Evolutionary conservation across 257 asterid genomes (phyloP), one percentile per base, ranked within the genome.

Genomic region (Solanum microdontum): DNA sequence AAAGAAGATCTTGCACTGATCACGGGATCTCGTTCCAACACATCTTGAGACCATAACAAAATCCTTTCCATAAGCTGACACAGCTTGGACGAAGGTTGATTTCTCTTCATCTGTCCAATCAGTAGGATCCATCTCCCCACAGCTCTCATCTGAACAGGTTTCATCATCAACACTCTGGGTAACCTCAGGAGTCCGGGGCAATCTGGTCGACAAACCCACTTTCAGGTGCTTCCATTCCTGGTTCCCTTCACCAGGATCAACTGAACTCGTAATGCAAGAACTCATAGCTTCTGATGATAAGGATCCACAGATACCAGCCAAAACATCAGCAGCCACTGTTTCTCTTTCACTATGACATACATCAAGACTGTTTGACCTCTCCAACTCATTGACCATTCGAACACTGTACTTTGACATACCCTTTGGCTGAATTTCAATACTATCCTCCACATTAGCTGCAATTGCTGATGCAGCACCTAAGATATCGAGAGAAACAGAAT

Each of bases 61-160:
- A 90, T 97, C 98, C 88, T 91, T 96, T 85, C 99, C 99, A 88
- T 88, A 92, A 77, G 94, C 89, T 37, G 98, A 94, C 69, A 95
- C 92, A 2, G 98, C 98, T 89, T 92, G 94, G 69, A 96, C 84
- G 84, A 96, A 94, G 40, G 84, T 40, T 43, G 96, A 92, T 84
- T 94, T 97, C 95, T 97, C 99, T 87, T 92, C 98, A 17, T 97
- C 98, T 13, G 98, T 94, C 99, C 99, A 97, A 93, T 95, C 95
- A 82, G 90, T 34, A 87, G 91, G 84, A 88, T 92, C 98, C 93
- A 94, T 91, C 89, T 96, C 99, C 88, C 93, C 96, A 87, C 96
- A 97, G 93, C 99, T 96, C 93, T 94, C 99, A 80, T 96, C 98
- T 10, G 99, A 95, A 88, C 95, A 93, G 58, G 91, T 92, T 88